Base-by-base conservation (phyloP, 306 rosid species). In the Cercis canadensis region DNA sequence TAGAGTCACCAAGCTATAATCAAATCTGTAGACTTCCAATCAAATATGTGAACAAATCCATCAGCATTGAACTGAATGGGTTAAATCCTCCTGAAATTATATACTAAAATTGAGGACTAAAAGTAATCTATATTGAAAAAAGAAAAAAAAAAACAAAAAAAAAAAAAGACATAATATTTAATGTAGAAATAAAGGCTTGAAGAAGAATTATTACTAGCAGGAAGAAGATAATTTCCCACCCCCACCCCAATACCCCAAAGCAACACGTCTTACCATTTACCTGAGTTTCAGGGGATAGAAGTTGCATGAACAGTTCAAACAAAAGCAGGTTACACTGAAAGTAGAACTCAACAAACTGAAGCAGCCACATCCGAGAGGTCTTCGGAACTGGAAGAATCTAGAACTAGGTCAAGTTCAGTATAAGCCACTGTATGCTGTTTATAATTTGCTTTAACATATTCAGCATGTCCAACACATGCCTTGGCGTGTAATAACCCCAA, bases 331-430 rank as follows among this genome's bases (percentile, higher is more conserved):
- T n/a, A n/a, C n/a, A n/a, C n/a, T n/a, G n/a, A n/a, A n/a, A n/a
- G n/a, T n/a, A n/a, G n/a, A n/a, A n/a, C n/a, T n/a, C n/a, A n/a
- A n/a, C n/a, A n/a, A n/a, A n/a, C n/a, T n/a, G n/a, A n/a, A n/a
- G n/a, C n/a, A n/a, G n/a, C n/a, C n/a, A 81, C 70, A 66, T 85
- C 86, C 11, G 70, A 78, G 55, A 66, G 21, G 50, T 85, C 88
- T 75, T 87, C 90, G 12, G 87, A 82, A 65, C 82, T 55, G 66
- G 87, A 84, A 49, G 87, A 65, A 62, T 76, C 73, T 6, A 65
- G 50, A 78, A 39, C 57, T 73, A 43, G 17, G 52, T 65, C 69
- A 19, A 52, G 4, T 40, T 75, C 76, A 17, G 69, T 6, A 53
- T 41, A 41, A 65, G 54, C 55, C 61, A 62, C 77, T 62, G 40